These are phyloP conservation scores for Hylodesmum podocarpum DNA, from an alignment of 306 rosid species.

Conservation along the genomic window DNA sequence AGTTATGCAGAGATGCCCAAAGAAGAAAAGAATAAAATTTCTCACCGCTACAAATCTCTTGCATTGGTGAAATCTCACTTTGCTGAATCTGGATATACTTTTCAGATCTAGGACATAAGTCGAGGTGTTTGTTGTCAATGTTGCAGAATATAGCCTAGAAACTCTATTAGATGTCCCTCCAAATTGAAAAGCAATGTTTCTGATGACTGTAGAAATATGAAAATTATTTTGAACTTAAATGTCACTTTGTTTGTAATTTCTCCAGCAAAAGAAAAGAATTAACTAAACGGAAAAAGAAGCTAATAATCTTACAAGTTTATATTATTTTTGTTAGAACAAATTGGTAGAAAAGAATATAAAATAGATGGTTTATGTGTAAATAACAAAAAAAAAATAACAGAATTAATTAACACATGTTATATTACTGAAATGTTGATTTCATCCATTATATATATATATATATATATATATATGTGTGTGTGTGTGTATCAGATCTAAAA, in stretches of 20 bases:
- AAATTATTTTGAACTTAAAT: neutral
- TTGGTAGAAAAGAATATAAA: too few relatives aligned
- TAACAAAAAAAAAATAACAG: too few relatives aligned
- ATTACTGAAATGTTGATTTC: too few relatives aligned
- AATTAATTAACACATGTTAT: too few relatives aligned
- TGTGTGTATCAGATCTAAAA: too few relatives aligned
- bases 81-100: slow-evolving; percentile 70
- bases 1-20: slow-evolving; percentile 95
- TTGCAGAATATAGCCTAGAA: neutral
- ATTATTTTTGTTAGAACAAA: neutral
- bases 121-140: neutral
- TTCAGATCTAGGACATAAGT: slow-evolving; percentile 36
- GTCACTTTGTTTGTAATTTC: neutral
- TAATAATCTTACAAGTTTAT: neutral
- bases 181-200: neutral
- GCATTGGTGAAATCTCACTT: slow-evolving; percentile 84
- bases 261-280: neutral
- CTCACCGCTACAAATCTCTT: slow-evolving; percentile 83
- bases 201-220: neutral
- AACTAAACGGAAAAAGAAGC: neutral
- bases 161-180: neutral
- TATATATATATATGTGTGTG: too few relatives aligned
- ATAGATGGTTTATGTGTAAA: too few relatives aligned
- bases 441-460: too few relatives aligned
- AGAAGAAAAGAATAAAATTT: slow-evolving; percentile 91